Base-by-base conservation (phyloP, 2,329 filamentous ascomycete genomes). In the Nemania sp. region DNA sequence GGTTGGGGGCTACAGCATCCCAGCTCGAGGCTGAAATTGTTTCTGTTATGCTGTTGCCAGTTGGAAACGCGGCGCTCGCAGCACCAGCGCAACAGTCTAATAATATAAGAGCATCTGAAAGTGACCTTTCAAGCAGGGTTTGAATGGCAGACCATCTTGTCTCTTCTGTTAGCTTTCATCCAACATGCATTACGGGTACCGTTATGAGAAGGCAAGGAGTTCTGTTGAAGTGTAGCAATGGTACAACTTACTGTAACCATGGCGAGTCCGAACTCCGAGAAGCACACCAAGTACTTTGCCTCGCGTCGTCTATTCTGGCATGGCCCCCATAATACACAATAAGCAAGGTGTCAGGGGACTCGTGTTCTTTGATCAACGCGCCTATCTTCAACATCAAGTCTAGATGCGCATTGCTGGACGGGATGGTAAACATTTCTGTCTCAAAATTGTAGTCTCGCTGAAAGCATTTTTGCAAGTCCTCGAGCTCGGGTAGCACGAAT, bases 11-110 rank as follows among this genome's bases (percentile, higher is more conserved):
- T 46, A 82, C 83, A 37, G 81, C 80, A 54, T 84, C 81, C 80
- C 80, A 84, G 47, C 80, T 83, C 2, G 80, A 84, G 3, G 81
- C 81, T 5, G 81, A 84, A 59, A 84, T 84, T 7, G 80, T 83
- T 68, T 84, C 81, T 3, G 81, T 84, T 60, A 82, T 82, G 64
- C 80, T 83, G 58, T 76, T 77, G 15, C 81, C 80, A 15, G 75
- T 82, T 5, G 80, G 78, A 46, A 83, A 83, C 0, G 81, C 82
- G 12, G 81, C 80, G 56, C 80, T 83, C 39, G 81, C 81, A 34
- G 81, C 81, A 11, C 80, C 80, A 6, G 81, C 80, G 61, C 81
- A 84, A 61, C 81, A 84, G 63, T 84, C 81, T 12, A 84, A 68
- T 0, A 84, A 72, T 49, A 84, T 83, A 44, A 84, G 69, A 14